These are phyloP conservation scores for Arthrobotrys entomopaga DNA, from an alignment of 2,329 filamentous ascomycete species.

Conservation along the genomic window DNA sequence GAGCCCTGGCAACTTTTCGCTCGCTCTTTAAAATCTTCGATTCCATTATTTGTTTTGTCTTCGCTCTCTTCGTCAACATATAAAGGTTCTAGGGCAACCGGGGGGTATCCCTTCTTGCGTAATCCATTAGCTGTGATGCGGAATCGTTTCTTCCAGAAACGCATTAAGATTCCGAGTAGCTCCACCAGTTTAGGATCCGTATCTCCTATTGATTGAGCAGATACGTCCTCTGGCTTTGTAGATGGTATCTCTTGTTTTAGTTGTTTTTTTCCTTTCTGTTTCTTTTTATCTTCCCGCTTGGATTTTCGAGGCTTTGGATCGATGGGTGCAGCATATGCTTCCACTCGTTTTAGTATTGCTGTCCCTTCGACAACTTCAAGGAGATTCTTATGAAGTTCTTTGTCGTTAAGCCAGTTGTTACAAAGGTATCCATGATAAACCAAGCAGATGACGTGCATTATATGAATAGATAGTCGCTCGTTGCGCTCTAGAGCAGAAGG, in stretches of 20 bases:
- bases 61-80: conserved; percentile 63
- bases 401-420: conserved; percentile 84
- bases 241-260: conserved; percentile 59
- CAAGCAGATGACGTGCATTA: conserved; percentile 85
- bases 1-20: conserved; percentile 69
- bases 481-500: conserved; percentile 84
- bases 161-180: conserved; percentile 78
- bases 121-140: conserved; percentile 79
- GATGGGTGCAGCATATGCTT: conserved; percentile 68
- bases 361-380: conserved; percentile 76
- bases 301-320: conserved; percentile 52
- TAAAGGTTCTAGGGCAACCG: conserved; percentile 1
- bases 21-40: conserved; percentile 39
- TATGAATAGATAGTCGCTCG: conserved; percentile 81
- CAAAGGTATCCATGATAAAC: conserved; percentile 89
- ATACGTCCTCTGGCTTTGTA: conserved; percentile 73
- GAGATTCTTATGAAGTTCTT: conserved; percentile 77
- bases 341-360: conserved; percentile 77
- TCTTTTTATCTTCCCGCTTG: conserved; percentile 60
- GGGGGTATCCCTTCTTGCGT: conserved; percentile 82
- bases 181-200: conserved; percentile 67
- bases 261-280: conserved; percentile 60
- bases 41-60: conserved; percentile 72
- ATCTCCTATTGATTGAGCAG: conserved; percentile 79
- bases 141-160: conserved; percentile 91